Evolutionary conservation across 345 rosid genomes (phyloP), one percentile per base, ranked within the genome.

Genomic region (Cochlearia excelsa): DNA sequence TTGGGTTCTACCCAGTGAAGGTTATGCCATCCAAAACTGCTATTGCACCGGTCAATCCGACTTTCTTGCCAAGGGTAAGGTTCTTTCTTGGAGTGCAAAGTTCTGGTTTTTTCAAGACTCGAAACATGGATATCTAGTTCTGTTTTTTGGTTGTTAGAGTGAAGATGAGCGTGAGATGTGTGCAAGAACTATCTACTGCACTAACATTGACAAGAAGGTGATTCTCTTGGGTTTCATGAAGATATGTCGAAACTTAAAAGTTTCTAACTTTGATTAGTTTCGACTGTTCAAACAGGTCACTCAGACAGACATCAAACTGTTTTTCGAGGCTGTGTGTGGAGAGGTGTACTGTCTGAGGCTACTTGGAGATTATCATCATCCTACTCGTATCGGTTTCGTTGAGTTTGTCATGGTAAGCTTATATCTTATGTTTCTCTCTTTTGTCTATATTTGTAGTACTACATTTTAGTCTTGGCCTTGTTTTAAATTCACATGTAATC

Each of bases 81-180:
- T 6, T 30, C 39, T 47, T 33, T 10, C 54, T 29, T 43, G 41
- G 42, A 51, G 9, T 58, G 10, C 9, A 52, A 49, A 59, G 46
- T 51, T 65, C 2, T 11, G 55, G 30, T 49, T 35, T 31, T 38
- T n/a, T 16, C 49, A 34, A 30, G 75, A 51, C 3, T 65, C 50
- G 5, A n/a, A 60, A 33, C 1, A 35, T 44, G 40, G 23, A 61
- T 34, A 37, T 54, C 37, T 49, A 67, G 29, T 56, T 65, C 43
- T 30, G 35, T 65, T 27, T 53, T 39, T 16, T 16, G 44, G 30
- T 39, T 30, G 5, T 45, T 81, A 87, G 97, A 66, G 39, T 75
- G 95, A 87, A 64, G 91, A 90, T 78, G 97, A 90, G 40, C 95
- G 95, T 28, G 95, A 90, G 78, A 90, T 85, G 95, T 90, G 97